Base-by-base conservation (phyloP, 352 stramenopile genomes). In the Phytophthora megakarya region DNA sequence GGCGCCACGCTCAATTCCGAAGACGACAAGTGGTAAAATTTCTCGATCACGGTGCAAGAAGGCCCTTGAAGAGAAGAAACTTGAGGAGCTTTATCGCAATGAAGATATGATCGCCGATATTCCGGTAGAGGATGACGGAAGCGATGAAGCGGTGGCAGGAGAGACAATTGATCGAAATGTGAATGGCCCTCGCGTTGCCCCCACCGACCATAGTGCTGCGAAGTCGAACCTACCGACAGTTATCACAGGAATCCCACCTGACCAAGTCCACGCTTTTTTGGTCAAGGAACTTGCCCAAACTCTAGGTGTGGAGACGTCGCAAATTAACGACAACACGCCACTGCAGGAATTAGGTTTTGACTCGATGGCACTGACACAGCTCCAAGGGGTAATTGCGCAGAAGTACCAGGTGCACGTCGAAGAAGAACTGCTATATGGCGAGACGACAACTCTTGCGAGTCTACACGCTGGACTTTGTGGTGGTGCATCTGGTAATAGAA, bases 21-120 rank as follows among this genome's bases (percentile, higher is more conserved):
- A 99, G 76, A 99, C 97, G 2, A 99, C 95, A 13, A 99, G 95
- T 67, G 97, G 97, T 9, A 99, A 99, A 73, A 99, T 99, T 70
- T 96, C 94, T 21, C 88, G 97, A 56, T 79, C 84, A n/a, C 93
- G 90, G 43, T 95, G 89, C 64, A 90, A 84, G 58, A 78, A 79
- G 66, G 82, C 81, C 19, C 61, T 95, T 3, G 68, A 83, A 33
- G 66, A 84, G 1, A 84, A 92, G 23, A 70, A 72, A 18, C 66
- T 95, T 15, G 67, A 81, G 6, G 80, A 88, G 49, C 51, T 95
- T 8, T 92, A 93, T 52, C 83, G 83, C 25, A 93, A 93, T 42
- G 84, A 93, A 46, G 84, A 93, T 47, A 88, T 93, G 55, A 88
- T 91, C 64, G 67, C 61, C 8, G 78, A 85, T 8, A 66, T 74